Evolutionary conservation across 2,329 filamentous ascomycete genomes (phyloP).

Genomic region (Magnaporthiopsis incrustans): DNA sequence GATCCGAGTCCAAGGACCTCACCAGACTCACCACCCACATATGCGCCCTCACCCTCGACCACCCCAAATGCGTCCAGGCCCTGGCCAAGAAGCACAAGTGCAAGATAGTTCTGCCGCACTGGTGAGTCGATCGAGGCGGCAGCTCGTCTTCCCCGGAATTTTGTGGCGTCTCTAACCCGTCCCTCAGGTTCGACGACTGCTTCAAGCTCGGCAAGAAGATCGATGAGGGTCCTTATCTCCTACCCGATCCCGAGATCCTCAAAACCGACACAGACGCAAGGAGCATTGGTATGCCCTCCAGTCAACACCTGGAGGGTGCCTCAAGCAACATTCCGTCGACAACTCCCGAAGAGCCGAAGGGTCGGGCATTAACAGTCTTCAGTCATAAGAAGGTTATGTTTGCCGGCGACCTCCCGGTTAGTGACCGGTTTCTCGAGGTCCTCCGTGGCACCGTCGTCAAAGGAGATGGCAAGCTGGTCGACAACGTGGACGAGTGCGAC

Average conservation of each 20-base stretch:
- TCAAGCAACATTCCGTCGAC: conserved; percentile 36
- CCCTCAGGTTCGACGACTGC: conserved; percentile 86
- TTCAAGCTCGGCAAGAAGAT: conserved; percentile 88
- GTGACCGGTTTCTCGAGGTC: conserved; percentile 54
- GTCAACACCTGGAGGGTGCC: conserved; percentile 59
- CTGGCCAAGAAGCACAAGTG: conserved; percentile 57
- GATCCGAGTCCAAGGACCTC: conserved; percentile 65
- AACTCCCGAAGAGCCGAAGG: conserved; percentile 18
- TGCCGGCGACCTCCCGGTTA: conserved; percentile 64
- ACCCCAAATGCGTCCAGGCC: conserved; percentile 61
- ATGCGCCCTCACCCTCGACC: conserved; percentile 69
- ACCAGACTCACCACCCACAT: conserved; percentile 78
- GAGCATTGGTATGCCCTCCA: conserved; percentile 36
- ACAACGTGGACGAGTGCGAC: conserved; percentile 60
- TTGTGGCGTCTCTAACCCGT: neutral
- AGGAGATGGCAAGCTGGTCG: conserved; percentile 63
- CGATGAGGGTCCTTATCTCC: conserved; percentile 74
- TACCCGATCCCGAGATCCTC: conserved; percentile 84
- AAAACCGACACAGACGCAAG: conserved; percentile 22
- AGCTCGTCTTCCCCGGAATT: neutral
- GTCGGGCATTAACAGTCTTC: conserved; percentile 60
- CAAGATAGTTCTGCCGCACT: conserved; percentile 88
- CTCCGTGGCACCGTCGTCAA: conserved; percentile 62
- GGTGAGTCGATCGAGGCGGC: conserved; percentile 32
- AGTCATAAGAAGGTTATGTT: conserved; percentile 70